phyloP scores from a whole-genome alignment of 1,284 basidiomycete genomes.

The Ganoderma sp. region DNA sequence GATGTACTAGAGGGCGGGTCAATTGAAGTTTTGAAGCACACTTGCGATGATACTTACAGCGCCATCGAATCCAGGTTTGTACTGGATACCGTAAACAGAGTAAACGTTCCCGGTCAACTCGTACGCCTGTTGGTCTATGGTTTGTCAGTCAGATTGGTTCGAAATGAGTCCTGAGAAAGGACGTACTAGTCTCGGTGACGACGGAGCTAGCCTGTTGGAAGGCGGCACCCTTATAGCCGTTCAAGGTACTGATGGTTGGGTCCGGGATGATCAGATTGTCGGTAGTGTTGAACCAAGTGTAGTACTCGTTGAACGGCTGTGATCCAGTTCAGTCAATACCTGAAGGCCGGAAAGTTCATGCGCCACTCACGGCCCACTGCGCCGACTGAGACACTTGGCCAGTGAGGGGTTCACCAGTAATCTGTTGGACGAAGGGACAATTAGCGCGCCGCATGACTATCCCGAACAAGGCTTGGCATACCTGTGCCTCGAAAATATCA shows the following conservation, averaged over 20 bases:
- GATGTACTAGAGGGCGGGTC: constrained; percentile 73
- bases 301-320: constrained; percentile 55
- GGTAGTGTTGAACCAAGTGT: constrained; percentile 51
- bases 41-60: constrained; percentile 37
- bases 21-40: constrained; percentile 34
- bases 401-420: constrained; percentile 37
- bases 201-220: constrained; percentile 56
- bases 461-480: constrained; percentile 6
- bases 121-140: constrained; percentile 48
- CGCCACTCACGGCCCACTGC: constrained; percentile 48
- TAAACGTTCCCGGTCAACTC: constrained; percentile 51
- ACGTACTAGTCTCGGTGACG: constrained; percentile 39
- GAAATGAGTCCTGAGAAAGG: constrained; percentile 53
- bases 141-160: constrained; percentile 52
- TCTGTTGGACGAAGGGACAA: constrained; percentile 24
- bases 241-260: constrained; percentile 49
- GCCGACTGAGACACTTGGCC: constrained; percentile 55
- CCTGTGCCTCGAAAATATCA: constrained; percentile 73
- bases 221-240: constrained; percentile 58
- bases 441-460: constrained; percentile 11
- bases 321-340: constrained; percentile 36
- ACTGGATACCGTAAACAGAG: constrained; percentile 70
- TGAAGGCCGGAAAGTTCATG: background rate
- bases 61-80: constrained; percentile 50
- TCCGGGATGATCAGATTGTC: constrained; percentile 53